Conservation (phyloP, 2,329 filamentous ascomycete species). For the Talaromyces sp. region DNA sequence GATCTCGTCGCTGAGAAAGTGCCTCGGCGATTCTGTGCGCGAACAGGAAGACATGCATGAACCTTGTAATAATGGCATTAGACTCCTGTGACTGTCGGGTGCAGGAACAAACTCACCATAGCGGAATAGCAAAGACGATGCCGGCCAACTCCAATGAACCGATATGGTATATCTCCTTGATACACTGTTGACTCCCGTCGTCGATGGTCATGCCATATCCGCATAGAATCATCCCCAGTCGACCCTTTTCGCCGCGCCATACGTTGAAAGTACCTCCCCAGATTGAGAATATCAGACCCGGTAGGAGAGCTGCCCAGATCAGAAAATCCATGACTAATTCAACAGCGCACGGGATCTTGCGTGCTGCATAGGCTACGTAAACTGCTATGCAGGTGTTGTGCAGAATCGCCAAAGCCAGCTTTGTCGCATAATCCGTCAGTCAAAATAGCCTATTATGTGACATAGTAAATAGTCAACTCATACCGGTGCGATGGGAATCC, state of each 20-base stretch:
- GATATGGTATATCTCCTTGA: constrained; percentile 23
- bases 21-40: constrained; percentile 1
- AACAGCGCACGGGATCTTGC: constrained; percentile 6
- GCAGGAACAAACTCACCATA: constrained; percentile 18
- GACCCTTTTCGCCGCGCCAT: constrained; percentile 18
- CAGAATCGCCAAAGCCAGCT: constrained; percentile 16
- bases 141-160: constrained; percentile 25
- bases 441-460: neutral
- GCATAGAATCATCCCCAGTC: constrained; percentile 14
- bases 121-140: constrained; percentile 19
- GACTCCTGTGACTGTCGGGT: neutral
- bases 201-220: constrained; percentile 16
- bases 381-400: constrained; percentile 17
- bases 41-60: constrained; percentile 6
- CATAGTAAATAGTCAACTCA: neutral
- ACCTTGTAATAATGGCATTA: constrained; percentile 2
- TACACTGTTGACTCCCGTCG: constrained; percentile 21
- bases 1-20: neutral
- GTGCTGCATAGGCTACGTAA: constrained; percentile 9
- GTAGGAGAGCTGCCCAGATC: constrained; percentile 14
- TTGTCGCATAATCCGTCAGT: neutral
- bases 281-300: constrained; percentile 21
- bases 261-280: constrained; percentile 24
- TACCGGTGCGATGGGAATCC: constrained; percentile 23
- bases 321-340: constrained; percentile 13